Evolutionary conservation across 352 stramenopile genomes (phyloP), one percentile per base, ranked within the genome.

Genomic region (Plasmopara viticola): DNA sequence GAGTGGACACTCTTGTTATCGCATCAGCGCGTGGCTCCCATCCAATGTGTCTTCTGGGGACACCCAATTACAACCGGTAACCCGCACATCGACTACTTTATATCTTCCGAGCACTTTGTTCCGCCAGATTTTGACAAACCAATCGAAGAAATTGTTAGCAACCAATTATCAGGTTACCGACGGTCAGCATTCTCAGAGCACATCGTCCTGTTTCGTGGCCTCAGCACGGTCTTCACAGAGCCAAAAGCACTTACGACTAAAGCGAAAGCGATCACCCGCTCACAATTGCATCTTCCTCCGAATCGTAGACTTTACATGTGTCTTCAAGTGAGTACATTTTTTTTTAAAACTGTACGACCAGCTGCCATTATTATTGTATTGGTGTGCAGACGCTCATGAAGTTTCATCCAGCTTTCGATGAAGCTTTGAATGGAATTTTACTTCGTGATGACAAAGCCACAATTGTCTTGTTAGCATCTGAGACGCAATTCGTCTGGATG

Each of bases 31-130:
- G 38, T 96, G 6, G 84, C 86, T 12, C 68, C 65, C 0, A 65
- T 94, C 1, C 80, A 91, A 48, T 78, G 80, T 39, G 68, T 87
- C 5, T 94, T 95, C 47, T 96, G 87, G 87, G 87, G 87, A 20
- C 85, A 95, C 46, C 84, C 84, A 13, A 77, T 87, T 48, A 94
- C 85, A 12, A 88, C 75, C 0, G 83, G 72, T 9, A 76, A 84
- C 49, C 60, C 69, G 2, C 51, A 66, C 2, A 89, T 95, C 34
- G 87, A 96, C 58, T 95, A 92, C 46, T 95, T 92, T 48, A 69
- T 96, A 39, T 77, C 68, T 1, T 87, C 76, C 4, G 59, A 71
- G 57, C 74, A 74, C 44, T 86, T 79, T 54, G 53, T 72, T 7
- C 69, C 62, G 0, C 58, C 69, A 8, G 8, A 55, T 30, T 64